These are phyloP conservation scores for Ogataea nakhonphanomensis DNA, from an alignment of 805 yeast genomes.

Conservation along the genomic window DNA sequence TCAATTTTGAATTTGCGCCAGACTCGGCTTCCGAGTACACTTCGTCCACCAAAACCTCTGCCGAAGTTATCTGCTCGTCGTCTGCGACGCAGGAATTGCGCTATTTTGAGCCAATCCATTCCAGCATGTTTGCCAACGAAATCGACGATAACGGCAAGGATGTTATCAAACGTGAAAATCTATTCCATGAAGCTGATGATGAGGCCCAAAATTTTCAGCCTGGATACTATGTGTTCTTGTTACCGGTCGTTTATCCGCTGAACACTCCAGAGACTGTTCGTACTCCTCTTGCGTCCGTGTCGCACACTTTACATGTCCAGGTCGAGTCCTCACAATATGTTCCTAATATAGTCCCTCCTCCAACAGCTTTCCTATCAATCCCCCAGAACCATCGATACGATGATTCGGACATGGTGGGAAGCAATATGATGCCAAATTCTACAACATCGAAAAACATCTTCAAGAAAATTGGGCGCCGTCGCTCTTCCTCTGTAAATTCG, in stretches of 20 bases:
- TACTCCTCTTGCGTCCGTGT: constrained; percentile 48
- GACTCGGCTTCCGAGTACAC: constrained; percentile 19
- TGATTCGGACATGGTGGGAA: constrained; percentile 13
- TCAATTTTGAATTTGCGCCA: constrained; percentile 17
- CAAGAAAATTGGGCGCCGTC: constrained; percentile 24
- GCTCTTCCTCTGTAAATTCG: constrained; percentile 13
- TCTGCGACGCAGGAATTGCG: constrained; percentile 27
- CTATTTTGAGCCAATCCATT: constrained; percentile 22
- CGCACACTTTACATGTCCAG: constrained; percentile 41
- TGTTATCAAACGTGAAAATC: constrained; percentile 12
- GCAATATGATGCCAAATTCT: background rate
- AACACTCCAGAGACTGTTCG: constrained; percentile 59
- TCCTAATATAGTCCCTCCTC: constrained; percentile 32
- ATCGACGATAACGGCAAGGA: constrained; percentile 20
- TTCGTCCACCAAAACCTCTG: constrained; percentile 9
- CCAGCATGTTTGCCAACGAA: constrained; percentile 25
- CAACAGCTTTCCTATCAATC: constrained; percentile 33
- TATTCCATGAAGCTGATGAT: constrained; percentile 15
- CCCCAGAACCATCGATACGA: constrained; percentile 32
- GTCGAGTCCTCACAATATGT: constrained; percentile 32
- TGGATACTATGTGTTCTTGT: constrained; percentile 66
- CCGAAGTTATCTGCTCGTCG: constrained; percentile 20
- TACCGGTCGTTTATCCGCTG: constrained; percentile 61
- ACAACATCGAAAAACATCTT: constrained; percentile 20
- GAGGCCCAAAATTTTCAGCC: constrained; percentile 39